These are phyloP conservation scores for Euphorbia celastroides DNA, from an alignment of 441 rosid species.

Conservation along the genomic window DNA sequence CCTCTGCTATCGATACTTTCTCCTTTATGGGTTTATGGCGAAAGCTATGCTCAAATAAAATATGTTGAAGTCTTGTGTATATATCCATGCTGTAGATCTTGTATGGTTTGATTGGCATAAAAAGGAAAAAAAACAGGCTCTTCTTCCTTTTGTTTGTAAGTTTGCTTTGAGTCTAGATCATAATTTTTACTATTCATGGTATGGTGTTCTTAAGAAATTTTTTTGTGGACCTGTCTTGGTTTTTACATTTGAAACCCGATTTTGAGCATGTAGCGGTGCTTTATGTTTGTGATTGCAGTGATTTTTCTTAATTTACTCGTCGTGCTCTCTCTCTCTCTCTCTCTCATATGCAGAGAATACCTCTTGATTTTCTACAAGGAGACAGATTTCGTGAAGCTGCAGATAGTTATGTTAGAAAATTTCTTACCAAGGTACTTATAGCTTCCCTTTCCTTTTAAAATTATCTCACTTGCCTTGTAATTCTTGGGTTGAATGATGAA, in stretches of 20 bases:
- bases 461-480: constrained; percentile 8
- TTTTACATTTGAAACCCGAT: neutral
- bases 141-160: neutral
- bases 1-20: neutral
- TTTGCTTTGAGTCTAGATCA: neutral
- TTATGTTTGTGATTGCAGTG: neutral
- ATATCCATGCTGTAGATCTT: neutral
- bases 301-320: constrained; percentile 2
- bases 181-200: neutral
- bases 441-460: constrained; percentile 1
- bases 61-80: neutral
- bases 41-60: neutral
- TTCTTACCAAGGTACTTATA: constrained; percentile 67
- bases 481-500: constrained; percentile 16
- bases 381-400: constrained; percentile 82
- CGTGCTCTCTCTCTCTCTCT: constrained; percentile 10
- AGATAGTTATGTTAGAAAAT: constrained; percentile 71
- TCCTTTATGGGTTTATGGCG: neutral
- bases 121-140: neutral
- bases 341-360: constrained; percentile 62
- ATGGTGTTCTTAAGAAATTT: neutral
- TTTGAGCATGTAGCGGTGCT: no score
- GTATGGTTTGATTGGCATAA: neutral
- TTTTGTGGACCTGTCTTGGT: neutral
- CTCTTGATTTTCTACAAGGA: constrained; percentile 94